Evolutionary conservation across 2,329 filamentous ascomycete species (phyloP), one percentile per base, ranked within the genome.

Genomic region (Clarireedia hainanense): DNA sequence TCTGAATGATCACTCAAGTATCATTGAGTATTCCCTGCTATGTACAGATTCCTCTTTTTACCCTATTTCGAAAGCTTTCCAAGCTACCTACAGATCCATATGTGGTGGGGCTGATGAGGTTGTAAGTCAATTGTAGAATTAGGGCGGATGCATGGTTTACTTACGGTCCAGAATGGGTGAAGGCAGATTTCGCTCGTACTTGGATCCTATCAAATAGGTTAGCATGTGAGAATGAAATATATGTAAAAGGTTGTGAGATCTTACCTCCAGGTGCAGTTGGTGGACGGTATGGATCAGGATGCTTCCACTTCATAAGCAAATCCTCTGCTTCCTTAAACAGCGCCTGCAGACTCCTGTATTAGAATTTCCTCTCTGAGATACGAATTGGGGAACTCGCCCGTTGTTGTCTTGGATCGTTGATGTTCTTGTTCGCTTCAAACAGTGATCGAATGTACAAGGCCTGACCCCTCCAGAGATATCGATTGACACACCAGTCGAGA

Each of bases 361-460:
- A 62, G 53, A 48, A 42, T 24, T 15, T 14, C 47, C 34, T 23
- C 27, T 39, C 20, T 12, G 4, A 23, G 26, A 4, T 24, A 14
- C 14, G 9, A 43, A 24, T 42, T 20, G 14, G 24, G 26, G 14
- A 42, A 60, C 62, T 59, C 63, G 57, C 92, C 75, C 86, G 85
- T 75, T 92, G 88, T 74, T 91, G 88, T 73, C 90, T 83, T 37
- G 89, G 89, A 69, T 96, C 89, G 57, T 81, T 83, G 58, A 97
- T 78, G 70, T 90, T 78, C 70, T 84, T 89, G 73, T 99, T 97
- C 57, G 90, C 90, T 72, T 99, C 94, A 70, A 97, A 99, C 14
- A 97, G 80, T 39, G 88, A 91, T 66, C 94, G 86, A 67, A 99
- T 95, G 73, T 99, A 97, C 61, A 97, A 77, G 34, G 94, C 94